phyloP scores from a whole-genome alignment of 23 red algal species.

The Cyanidioschyzon merolae region DNA sequence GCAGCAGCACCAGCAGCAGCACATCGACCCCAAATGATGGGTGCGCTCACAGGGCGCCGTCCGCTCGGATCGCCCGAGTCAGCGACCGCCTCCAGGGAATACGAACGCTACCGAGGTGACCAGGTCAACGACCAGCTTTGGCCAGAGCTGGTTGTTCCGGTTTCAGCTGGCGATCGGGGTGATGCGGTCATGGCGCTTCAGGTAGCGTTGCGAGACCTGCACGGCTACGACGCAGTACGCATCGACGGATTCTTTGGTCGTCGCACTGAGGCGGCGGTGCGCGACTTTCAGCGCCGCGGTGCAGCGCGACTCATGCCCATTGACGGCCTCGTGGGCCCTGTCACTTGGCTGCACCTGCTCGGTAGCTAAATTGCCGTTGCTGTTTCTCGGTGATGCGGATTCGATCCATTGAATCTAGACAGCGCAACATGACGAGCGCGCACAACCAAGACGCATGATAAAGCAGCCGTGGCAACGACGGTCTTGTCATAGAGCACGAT shows the following conservation, averaged over 20 bases:
- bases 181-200: background rate
- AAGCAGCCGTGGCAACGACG: no score
- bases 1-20: background rate
- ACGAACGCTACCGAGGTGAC: background rate
- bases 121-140: background rate
- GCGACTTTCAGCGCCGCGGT: background rate
- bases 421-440: no score
- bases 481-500: no score
- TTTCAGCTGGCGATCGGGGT: background rate
- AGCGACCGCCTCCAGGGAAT: background rate
- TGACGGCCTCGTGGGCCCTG: background rate
- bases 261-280: background rate
- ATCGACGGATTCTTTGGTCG: background rate
- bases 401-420: no score
- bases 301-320: background rate
- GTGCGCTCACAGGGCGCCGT: background rate
- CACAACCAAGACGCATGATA: no score
- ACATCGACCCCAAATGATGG: background rate
- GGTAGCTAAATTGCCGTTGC: no score
- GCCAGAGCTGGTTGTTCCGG: background rate
- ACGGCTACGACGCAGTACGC: background rate
- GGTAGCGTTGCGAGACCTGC: background rate
- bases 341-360: background rate
- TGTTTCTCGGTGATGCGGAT: no score
- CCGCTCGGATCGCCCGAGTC: background rate